A percentile compares a stretch with the other conserved stretches of the same genome.
phyloP scores from a whole-genome alignment of 805 yeast species.

The Metschnikowia lochheadii region DNA sequence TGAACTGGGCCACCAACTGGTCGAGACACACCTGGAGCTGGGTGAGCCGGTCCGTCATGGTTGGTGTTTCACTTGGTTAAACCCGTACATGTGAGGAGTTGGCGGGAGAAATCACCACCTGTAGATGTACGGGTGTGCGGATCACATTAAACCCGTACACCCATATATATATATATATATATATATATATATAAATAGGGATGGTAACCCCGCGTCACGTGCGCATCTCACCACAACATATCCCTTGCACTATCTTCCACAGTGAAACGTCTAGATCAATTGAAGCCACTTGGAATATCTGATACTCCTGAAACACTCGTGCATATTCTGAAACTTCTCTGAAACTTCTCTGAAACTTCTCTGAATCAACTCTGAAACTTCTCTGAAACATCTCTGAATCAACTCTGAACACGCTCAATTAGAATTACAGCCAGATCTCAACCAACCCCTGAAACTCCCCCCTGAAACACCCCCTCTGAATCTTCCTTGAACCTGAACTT shows the following conservation, averaged over 20 bases:
- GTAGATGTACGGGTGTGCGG: neutral
- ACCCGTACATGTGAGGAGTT: neutral
- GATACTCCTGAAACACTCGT: too few relatives aligned
- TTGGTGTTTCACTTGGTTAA: neutral
- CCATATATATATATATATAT: too few relatives aligned
- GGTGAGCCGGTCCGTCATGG: conserved; percentile 78
- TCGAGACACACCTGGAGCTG: conserved; percentile 88
- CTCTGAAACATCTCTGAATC: neutral
- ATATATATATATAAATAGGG: too few relatives aligned
- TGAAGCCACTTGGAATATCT: too few relatives aligned
- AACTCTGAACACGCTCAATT: neutral
- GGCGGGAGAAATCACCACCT: too few relatives aligned
- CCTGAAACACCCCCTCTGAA: neutral
- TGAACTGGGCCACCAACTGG: conserved; percentile 73
- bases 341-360: too few relatives aligned
- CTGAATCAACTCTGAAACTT: neutral
- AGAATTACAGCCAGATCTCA: neutral
- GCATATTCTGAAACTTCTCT: too few relatives aligned
- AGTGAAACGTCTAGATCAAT: neutral
- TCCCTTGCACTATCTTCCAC: neutral
- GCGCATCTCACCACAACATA: neutral
- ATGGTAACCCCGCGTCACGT: conserved; percentile 2
- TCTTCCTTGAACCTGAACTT: too few relatives aligned
- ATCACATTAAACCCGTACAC: too few relatives aligned
- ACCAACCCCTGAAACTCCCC: neutral